Percentiles rank a stretch among this genome's conserved stretches.
Evolutionary conservation across 2,329 filamentous ascomycete species (phyloP).

Genomic region (Curvularia sp.): DNA sequence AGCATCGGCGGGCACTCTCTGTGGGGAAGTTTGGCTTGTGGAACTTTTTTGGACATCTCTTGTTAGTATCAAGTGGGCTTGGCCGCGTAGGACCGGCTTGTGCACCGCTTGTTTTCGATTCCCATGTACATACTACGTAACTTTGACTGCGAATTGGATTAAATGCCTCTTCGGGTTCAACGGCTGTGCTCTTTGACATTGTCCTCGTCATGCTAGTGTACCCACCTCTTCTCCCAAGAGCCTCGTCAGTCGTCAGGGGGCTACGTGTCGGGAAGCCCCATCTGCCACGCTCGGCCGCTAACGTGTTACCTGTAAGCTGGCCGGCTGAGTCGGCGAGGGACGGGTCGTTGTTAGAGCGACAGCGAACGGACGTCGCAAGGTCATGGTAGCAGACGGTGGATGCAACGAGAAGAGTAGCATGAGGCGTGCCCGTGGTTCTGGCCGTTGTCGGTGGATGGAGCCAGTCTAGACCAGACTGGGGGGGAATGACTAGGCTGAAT

Average conservation of each 20-base stretch:
- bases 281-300: not conserved
- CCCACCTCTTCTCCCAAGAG: conserved; percentile 4
- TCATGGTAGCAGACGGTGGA: not conserved
- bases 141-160: conserved; percentile 8
- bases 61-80: conserved; percentile 21
- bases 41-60: conserved; percentile 4
- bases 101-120: conserved; percentile 21
- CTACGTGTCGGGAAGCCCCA: conserved; percentile 7
- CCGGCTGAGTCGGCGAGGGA: not conserved
- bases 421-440: not conserved
- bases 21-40: conserved; percentile 7
- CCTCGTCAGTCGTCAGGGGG: conserved; percentile 7
- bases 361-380: not conserved
- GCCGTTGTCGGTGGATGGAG: not conserved
- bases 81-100: conserved; percentile 14
- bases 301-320: not conserved
- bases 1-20: conserved; percentile 1
- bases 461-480: conserved; percentile 1
- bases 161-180: conserved; percentile 13
- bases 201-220: conserved; percentile 8
- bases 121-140: conserved; percentile 31
- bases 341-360: not conserved
- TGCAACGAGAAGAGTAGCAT: conserved; percentile 4
- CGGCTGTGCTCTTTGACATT: conserved; percentile 1
- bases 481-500: conserved; percentile 6